Evolutionary conservation across 1,139 yeast genomes (phyloP).

Genomic region (Williopsis jadinii): DNA sequence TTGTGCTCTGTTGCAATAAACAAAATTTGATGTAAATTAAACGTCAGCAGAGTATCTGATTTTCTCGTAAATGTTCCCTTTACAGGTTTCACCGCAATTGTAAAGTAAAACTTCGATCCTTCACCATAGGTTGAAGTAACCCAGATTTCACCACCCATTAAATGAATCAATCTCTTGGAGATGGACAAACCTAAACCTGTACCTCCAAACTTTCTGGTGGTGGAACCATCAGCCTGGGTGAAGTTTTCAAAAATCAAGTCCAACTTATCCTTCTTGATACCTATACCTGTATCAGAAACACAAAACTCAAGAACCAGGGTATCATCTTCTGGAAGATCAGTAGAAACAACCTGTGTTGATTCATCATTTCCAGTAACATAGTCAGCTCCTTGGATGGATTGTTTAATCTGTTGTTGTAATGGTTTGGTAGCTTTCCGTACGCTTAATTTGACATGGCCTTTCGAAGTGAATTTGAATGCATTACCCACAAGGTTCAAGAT

Average conservation of each 20-base stretch:
- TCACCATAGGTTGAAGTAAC: constrained; percentile 75
- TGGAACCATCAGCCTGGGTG: constrained; percentile 89
- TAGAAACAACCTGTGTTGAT: constrained; percentile 16
- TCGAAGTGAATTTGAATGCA: constrained; percentile 79
- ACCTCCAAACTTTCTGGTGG: constrained; percentile 86
- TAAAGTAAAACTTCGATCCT: constrained; percentile 77
- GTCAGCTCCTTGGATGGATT: constrained; percentile 10
- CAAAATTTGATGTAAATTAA: constrained; percentile 59
- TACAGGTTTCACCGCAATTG: constrained; percentile 73
- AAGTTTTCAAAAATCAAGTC: constrained; percentile 83
- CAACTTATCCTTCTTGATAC: constrained; percentile 75
- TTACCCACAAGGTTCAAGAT: constrained; percentile 79
- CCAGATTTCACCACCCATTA: constrained; percentile 92
- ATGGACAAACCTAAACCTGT: constrained; percentile 84
- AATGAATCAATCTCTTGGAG: constrained; percentile 75
- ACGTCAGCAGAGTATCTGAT: constrained; percentile 65
- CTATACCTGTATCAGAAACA: constrained; percentile 86
- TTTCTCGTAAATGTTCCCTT: constrained; percentile 56
- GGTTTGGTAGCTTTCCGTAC: constrained; percentile 42
- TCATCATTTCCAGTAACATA: constrained; percentile 19
- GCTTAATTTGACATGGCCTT: constrained; percentile 67
- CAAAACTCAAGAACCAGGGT: constrained; percentile 72
- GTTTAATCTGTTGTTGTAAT: constrained; percentile 16
- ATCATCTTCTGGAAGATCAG: constrained; percentile 26
- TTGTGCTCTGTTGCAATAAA: constrained; percentile 64